Percentiles rank a stretch among this genome's conserved stretches.
Evolutionary conservation across 2,329 filamentous ascomycete species (phyloP).

Genomic region (Botrytis elliptica): DNA sequence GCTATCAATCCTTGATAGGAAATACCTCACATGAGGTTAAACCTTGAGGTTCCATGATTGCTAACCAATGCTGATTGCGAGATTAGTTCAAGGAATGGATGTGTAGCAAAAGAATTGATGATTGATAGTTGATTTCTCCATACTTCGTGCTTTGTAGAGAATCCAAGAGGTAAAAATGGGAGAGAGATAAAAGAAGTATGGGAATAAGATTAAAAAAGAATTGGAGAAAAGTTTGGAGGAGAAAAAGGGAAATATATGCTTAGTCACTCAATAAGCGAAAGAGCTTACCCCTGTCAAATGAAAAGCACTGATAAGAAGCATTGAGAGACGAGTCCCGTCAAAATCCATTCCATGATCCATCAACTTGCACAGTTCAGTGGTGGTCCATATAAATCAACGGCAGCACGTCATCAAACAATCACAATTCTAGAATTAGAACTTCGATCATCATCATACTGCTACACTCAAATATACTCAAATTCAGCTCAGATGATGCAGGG

Average conservation of each 20-base stretch:
- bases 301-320: background rate
- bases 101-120: slow-evolving; percentile 8
- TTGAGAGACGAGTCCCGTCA: background rate
- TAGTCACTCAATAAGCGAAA: slow-evolving; percentile 12
- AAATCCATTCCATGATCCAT: background rate
- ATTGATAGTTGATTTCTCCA: background rate
- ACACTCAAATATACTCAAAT: background rate
- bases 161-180: background rate
- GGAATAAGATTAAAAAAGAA: background rate
- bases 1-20: slow-evolving; percentile 1
- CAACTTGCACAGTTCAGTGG: background rate
- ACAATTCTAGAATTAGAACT: background rate
- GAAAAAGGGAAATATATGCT: background rate
- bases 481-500: background rate
- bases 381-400: background rate
- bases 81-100: background rate
- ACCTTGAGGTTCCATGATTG: slow-evolving; percentile 8
- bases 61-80: background rate
- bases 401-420: background rate
- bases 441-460: background rate
- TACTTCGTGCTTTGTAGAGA: background rate
- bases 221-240: background rate
- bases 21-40: slow-evolving; percentile 10
- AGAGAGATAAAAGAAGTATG: background rate
- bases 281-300: background rate